A percentile compares a stretch with the other conserved stretches of the same genome.
phyloP scores from a whole-genome alignment of 2,329 filamentous ascomycete genomes.

The Lasiodiplodia hormozganensis region DNA sequence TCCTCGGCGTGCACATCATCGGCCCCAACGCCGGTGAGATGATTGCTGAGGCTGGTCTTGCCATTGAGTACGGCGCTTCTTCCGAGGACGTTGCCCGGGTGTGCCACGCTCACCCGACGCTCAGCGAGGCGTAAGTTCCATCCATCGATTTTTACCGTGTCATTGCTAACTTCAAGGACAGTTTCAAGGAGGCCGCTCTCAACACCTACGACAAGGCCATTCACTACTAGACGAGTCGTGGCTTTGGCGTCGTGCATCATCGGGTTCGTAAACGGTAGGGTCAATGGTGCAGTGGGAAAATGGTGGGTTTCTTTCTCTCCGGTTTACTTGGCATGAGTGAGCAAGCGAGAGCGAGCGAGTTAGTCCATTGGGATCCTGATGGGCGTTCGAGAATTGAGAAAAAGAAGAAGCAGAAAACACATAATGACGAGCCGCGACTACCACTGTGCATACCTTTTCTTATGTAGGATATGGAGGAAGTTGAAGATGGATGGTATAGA shows the following conservation, averaged over 20 bases:
- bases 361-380: neutral
- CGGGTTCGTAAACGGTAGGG: neutral
- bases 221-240: constrained; percentile 69
- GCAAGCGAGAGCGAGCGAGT: constrained; percentile 10
- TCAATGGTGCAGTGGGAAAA: constrained; percentile 8
- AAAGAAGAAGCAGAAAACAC: constrained; percentile 1
- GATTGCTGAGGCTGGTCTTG: constrained; percentile 96
- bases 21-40: constrained; percentile 97
- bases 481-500: neutral
- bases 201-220: constrained; percentile 94
- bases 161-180: neutral
- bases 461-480: constrained; percentile 17
- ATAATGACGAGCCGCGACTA: constrained; percentile 14
- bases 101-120: constrained; percentile 94
- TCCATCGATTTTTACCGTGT: neutral
- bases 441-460: constrained; percentile 19
- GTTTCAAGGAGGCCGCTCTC: constrained; percentile 99
- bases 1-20: constrained; percentile 95
- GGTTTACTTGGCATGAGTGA: constrained; percentile 13
- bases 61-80: constrained; percentile 94
- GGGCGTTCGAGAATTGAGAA: neutral
- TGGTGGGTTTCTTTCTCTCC: constrained; percentile 11
- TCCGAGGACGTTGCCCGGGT: constrained; percentile 77
- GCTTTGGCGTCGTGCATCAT: constrained; percentile 8
- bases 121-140: constrained; percentile 75